Conservation (phyloP, 225 moss, liverwort and hornwort species). For the Thuidium tamariscinum region DNA sequence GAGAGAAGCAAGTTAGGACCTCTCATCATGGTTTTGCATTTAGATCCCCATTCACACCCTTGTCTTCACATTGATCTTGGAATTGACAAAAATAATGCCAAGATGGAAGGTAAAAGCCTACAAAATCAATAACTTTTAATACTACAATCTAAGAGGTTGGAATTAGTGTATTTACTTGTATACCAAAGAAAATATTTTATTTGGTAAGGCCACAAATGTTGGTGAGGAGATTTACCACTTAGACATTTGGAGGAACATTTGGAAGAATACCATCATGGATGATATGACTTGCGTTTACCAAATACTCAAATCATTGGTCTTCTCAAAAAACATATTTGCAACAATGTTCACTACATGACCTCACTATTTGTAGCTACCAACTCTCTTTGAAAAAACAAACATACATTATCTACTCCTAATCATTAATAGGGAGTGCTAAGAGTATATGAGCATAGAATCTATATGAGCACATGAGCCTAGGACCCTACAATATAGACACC, state of each 20-base stretch:
- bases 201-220: not conserved
- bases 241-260: not conserved
- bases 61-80: not conserved
- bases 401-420: not conserved
- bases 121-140: not conserved
- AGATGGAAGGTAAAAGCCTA: accelerated
- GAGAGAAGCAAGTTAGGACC: not conserved
- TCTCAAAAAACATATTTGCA: not conserved
- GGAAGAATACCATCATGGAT: not conserved
- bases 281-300: not conserved
- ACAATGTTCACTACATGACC: not conserved
- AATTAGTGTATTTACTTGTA: accelerated
- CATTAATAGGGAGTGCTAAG: accelerated
- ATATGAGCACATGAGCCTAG: too few species aligned
- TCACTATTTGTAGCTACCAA: too few species aligned
- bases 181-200: accelerated
- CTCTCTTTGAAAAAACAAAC: not conserved
- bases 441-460: too few species aligned
- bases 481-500: too few species aligned
- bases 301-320: not conserved
- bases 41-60: not conserved
- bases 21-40: too few species aligned
- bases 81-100: not conserved
- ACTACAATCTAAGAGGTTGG: accelerated
- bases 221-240: not conserved